Evolutionary conservation across 228 moss, liverwort and hornwort genomes (phyloP).

Genomic region (Sphagnum magellanicum): DNA sequence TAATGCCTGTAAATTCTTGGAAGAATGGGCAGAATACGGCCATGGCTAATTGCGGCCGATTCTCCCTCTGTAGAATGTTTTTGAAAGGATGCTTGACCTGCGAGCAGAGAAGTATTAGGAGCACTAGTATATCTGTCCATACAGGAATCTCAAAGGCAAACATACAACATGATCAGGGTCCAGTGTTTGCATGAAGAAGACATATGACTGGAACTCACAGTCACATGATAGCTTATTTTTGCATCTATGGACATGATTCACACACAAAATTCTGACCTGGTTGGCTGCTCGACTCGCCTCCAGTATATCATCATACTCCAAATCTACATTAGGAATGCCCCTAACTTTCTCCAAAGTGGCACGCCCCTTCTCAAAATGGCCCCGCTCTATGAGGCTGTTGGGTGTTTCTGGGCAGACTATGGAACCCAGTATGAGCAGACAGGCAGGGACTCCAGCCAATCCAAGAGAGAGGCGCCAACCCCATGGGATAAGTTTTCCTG

Average conservation of each 20-base stretch:
- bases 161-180: not conserved
- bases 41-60: conserved; percentile 16
- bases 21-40: conserved; percentile 19
- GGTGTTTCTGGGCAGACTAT: conserved; percentile 43
- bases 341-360: conserved; percentile 12
- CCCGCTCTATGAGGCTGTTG: conserved; percentile 45
- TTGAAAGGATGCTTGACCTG: not conserved
- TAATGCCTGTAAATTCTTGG: conserved; percentile 28
- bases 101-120: not conserved
- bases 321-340: conserved; percentile 8
- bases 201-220: not conserved
- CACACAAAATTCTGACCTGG: not conserved
- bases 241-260: not conserved
- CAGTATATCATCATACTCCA: conserved; percentile 14
- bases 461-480: conserved; percentile 50
- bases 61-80: not conserved
- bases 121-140: not conserved
- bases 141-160: not conserved
- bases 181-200: not conserved
- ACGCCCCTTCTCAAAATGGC: conserved; percentile 24
- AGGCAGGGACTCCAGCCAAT: conserved; percentile 32
- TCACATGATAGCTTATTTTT: not conserved
- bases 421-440: conserved; percentile 22
- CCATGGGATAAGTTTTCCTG: conserved; percentile 19
- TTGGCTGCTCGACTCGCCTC: conserved; percentile 20